Evolutionary conservation across 768 basidiomycete species (phyloP).

Genomic region (Mycena haematopus): DNA sequence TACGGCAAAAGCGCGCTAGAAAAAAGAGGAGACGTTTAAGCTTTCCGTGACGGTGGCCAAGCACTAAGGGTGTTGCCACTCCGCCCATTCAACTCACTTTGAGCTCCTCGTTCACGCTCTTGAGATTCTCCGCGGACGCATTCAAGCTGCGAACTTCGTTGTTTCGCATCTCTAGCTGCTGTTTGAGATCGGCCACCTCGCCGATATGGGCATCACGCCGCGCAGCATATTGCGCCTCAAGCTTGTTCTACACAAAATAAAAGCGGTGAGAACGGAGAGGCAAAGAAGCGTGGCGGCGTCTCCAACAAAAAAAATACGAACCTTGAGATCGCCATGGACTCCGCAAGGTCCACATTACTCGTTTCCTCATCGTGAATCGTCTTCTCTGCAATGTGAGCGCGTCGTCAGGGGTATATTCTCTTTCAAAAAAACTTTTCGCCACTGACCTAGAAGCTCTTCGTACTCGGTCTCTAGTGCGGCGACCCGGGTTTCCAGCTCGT

Average conservation of each 20-base stretch:
- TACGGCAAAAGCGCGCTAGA: slow-evolving; percentile 93
- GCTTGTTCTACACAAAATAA: slow-evolving; percentile 69
- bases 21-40: slow-evolving; percentile 19
- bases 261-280: slow-evolving; percentile 24
- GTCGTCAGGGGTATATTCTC: slow-evolving; percentile 27
- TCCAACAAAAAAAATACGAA: slow-evolving; percentile 37
- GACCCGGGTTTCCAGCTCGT: slow-evolving; percentile 87
- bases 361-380: slow-evolving; percentile 89
- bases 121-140: slow-evolving; percentile 88
- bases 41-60: slow-evolving; percentile 22
- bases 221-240: slow-evolving; percentile 91
- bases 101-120: slow-evolving; percentile 96
- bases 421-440: slow-evolving; percentile 14
- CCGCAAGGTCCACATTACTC: slow-evolving; percentile 80
- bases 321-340: slow-evolving; percentile 95
- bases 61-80: background rate
- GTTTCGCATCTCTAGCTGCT: slow-evolving; percentile 84
- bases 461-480: slow-evolving; percentile 89
- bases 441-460: slow-evolving; percentile 91
- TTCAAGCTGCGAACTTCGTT: slow-evolving; percentile 87
- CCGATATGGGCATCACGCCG: slow-evolving; percentile 89
- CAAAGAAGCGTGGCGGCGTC: slow-evolving; percentile 27
- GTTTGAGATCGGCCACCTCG: slow-evolving; percentile 86
- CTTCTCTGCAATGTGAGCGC: slow-evolving; percentile 66
- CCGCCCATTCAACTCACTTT: slow-evolving; percentile 61